Percentiles rank a stretch among this genome's conserved stretches.
phyloP scores from a whole-genome alignment of 2,329 filamentous ascomycete species.

The Hypoxylon sp. region DNA sequence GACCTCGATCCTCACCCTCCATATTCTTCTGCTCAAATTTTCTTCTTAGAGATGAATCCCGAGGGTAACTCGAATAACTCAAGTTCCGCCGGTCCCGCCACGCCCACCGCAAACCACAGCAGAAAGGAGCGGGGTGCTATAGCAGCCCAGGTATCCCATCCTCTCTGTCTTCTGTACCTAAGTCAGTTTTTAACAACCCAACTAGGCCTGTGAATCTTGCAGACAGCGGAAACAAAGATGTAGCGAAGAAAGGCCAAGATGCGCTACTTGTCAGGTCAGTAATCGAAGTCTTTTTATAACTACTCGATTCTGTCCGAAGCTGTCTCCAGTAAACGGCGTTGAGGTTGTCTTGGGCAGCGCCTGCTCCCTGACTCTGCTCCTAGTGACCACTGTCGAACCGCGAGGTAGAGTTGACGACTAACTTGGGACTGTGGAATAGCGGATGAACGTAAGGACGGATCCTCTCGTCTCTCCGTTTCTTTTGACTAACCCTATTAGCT shows the following conservation, averaged over 20 bases:
- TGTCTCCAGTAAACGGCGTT: slow-evolving; percentile 13
- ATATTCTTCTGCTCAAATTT: slow-evolving; percentile 27
- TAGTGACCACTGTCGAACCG: slow-evolving; percentile 23
- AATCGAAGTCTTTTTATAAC: slow-evolving; percentile 26
- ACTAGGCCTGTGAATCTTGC: slow-evolving; percentile 67
- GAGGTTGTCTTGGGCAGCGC: slow-evolving; percentile 19
- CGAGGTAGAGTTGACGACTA: slow-evolving; percentile 29
- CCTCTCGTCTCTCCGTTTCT: slow-evolving; percentile 24
- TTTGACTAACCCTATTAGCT: slow-evolving; percentile 54
- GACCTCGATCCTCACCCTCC: slow-evolving; percentile 35
- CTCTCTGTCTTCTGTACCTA: slow-evolving; percentile 10
- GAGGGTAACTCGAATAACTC: slow-evolving; percentile 47
- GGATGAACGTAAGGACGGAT: slow-evolving; percentile 45
- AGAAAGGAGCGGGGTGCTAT: slow-evolving; percentile 58
- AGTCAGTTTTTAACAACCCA: slow-evolving; percentile 19
- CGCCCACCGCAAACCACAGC: slow-evolving; percentile 50
- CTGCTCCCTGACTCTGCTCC: slow-evolving; percentile 23
- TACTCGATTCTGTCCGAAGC: slow-evolving; percentile 5
- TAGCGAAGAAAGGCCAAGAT: slow-evolving; percentile 73
- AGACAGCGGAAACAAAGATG: slow-evolving; percentile 73
- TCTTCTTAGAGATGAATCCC: slow-evolving; percentile 46
- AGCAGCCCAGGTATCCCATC: slow-evolving; percentile 54
- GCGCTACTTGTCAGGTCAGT: slow-evolving; percentile 63
- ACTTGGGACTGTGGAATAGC: slow-evolving; percentile 47
- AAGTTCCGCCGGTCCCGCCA: slow-evolving; percentile 53